Evolutionary conservation across 208 protist genomes (phyloP).

Genomic region (Acanthamoeba lugdunensis): DNA sequence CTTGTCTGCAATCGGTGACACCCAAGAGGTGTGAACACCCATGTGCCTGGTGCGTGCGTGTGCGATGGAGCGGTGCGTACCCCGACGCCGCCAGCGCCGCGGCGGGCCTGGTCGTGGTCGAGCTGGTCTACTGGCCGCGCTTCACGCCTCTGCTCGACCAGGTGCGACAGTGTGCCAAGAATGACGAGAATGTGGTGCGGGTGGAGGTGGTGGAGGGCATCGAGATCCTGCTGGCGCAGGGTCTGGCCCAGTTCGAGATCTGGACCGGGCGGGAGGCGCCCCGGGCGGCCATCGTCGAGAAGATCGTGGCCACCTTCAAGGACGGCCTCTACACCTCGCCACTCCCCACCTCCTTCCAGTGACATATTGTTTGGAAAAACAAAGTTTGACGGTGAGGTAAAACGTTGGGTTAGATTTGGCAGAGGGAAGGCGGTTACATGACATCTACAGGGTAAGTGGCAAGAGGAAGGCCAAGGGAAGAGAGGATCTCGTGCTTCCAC

Average conservation of each 20-base stretch:
- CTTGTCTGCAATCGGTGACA: neutral
- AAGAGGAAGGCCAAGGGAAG: neutral
- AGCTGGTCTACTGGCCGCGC: slow-evolving; percentile 72
- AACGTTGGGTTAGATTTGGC: too few relatives aligned
- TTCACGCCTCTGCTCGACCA: slow-evolving; percentile 69
- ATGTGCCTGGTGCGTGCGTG: too few relatives aligned
- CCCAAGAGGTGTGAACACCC: too few relatives aligned
- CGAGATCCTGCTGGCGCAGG: slow-evolving; percentile 73
- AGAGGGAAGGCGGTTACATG: too few relatives aligned
- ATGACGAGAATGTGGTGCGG: neutral
- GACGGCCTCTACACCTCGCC: neutral
- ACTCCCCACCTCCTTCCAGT: too few relatives aligned
- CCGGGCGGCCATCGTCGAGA: neutral
- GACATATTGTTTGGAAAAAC: too few relatives aligned
- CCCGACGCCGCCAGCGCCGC: neutral
- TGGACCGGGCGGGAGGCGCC: slow-evolving; percentile 46
- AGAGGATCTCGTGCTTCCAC: neutral
- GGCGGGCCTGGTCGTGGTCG: slow-evolving; percentile 51
- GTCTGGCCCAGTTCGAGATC: slow-evolving; percentile 70
- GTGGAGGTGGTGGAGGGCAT: slow-evolving; percentile 72
- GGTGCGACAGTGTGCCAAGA: neutral
- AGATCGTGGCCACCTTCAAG: slow-evolving; percentile 25
- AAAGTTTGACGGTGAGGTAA: too few relatives aligned
- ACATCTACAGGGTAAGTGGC: too few relatives aligned
- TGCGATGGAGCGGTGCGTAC: too few relatives aligned